Evolutionary conservation across 139 green algal species (phyloP).

Genomic region (Chlamydomonas asymmetrica): DNA sequence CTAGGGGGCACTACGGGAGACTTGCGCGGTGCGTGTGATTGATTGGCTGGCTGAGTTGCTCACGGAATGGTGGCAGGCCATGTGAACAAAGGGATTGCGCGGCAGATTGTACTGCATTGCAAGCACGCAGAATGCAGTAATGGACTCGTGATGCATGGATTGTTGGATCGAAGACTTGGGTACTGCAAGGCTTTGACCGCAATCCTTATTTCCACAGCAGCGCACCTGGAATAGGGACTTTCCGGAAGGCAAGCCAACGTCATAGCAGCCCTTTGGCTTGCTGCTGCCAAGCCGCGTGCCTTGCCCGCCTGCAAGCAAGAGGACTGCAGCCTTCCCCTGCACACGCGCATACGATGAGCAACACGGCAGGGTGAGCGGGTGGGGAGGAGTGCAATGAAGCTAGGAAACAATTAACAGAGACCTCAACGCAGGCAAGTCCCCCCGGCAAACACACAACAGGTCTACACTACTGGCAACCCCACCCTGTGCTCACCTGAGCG

Average conservation of each 20-base stretch:
- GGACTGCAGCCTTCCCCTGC: conserved; percentile 74
- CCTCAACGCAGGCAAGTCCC: background rate
- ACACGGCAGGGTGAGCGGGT: background rate
- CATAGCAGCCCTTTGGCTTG: conserved; percentile 91
- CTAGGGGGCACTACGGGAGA: background rate
- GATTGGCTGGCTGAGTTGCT: background rate
- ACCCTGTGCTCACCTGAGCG: background rate
- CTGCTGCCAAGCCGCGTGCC: conserved; percentile 89
- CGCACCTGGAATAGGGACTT: conserved; percentile 87
- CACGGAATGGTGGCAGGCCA: background rate
- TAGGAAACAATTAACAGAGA: background rate
- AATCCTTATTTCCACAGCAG: background rate
- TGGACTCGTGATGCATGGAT: background rate
- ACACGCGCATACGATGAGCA: background rate
- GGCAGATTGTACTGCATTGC: background rate
- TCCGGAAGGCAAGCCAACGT: conserved; percentile 88
- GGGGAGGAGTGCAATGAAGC: background rate
- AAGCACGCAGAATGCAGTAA: background rate
- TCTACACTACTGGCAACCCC: background rate
- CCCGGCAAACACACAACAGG: background rate
- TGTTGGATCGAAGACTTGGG: background rate
- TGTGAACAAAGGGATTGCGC: background rate
- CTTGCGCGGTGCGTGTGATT: background rate
- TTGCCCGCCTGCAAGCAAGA: conserved; percentile 91
- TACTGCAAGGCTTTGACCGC: background rate